These are phyloP conservation scores for Exophiala lecanii-corni DNA, from an alignment of 2,329 filamentous ascomycete genomes.

Conservation along the genomic window DNA sequence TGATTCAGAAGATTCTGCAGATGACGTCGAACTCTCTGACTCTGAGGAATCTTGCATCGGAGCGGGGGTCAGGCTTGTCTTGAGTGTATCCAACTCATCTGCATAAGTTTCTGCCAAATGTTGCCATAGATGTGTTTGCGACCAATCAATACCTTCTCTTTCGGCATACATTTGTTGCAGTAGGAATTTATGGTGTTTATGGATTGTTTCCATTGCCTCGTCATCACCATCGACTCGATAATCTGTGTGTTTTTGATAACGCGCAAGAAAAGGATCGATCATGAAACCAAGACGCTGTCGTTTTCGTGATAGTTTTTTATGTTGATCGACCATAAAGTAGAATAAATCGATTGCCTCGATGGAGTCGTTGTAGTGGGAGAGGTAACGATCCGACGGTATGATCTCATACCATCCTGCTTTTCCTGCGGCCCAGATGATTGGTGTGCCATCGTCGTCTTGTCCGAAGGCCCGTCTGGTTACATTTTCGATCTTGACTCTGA, in stretches of 20 bases:
- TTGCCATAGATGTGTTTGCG: constrained; percentile 39
- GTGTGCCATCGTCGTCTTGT: constrained; percentile 51
- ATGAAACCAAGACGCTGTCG: constrained; percentile 23
- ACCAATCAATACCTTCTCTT: constrained; percentile 43
- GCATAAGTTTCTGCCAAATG: constrained; percentile 41
- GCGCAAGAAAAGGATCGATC: constrained; percentile 26
- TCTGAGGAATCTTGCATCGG: constrained; percentile 22
- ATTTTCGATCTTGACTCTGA: constrained; percentile 44
- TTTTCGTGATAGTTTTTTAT: constrained; percentile 35
- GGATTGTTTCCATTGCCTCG: constrained; percentile 44
- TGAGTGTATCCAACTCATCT: constrained; percentile 24
- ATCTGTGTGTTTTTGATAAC: constrained; percentile 27
- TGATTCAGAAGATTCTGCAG: constrained; percentile 11
- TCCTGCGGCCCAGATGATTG: constrained; percentile 58
- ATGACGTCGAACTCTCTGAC: constrained; percentile 28
- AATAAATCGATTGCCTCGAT: constrained; percentile 55
- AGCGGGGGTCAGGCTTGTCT: constrained; percentile 15
- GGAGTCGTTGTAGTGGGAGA: constrained; percentile 49
- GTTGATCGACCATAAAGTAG: constrained; percentile 58
- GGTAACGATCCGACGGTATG: constrained; percentile 50
- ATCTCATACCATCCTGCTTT: constrained; percentile 60
- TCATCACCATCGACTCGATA: constrained; percentile 37
- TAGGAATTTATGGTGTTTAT: constrained; percentile 43
- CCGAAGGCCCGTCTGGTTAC: constrained; percentile 48
- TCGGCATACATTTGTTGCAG: constrained; percentile 44